phyloP scores from a whole-genome alignment of 257 asterid species.

The Thymus quinquecostatus region DNA sequence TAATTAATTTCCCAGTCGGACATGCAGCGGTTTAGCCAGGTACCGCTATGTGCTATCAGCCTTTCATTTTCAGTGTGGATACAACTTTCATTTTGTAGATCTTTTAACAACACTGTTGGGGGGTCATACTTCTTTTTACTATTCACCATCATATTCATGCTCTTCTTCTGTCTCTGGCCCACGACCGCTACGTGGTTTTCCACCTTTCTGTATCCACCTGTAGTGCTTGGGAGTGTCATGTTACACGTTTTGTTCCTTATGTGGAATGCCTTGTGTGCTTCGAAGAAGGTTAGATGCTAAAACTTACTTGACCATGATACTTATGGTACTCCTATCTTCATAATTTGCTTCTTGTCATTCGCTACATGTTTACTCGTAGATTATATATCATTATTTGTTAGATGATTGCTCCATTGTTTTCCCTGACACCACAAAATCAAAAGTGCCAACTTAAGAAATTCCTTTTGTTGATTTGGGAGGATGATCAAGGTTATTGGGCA shows the following conservation, averaged over 20 bases:
- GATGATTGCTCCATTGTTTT: neutral
- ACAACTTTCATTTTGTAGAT: neutral
- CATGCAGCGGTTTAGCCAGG: neutral
- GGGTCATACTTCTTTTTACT: conserved; percentile 15
- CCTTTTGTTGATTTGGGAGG: conserved; percentile 12
- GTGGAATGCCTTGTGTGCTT: too few species aligned
- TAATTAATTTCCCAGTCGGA: conserved; percentile 2
- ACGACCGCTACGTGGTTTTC: neutral
- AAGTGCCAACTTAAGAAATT: conserved; percentile 3
- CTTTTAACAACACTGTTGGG: neutral
- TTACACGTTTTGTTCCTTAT: too few species aligned
- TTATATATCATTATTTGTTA: neutral
- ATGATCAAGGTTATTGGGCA: neutral
- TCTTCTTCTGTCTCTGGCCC: conserved; percentile 17
- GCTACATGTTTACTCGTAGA: conserved; percentile 8
- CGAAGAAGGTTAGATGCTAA: too few species aligned
- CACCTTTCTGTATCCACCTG: neutral
- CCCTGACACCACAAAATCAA: neutral
- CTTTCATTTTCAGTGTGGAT: neutral
- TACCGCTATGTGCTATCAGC: conserved; percentile 4
- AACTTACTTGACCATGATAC: neutral
- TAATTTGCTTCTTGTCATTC: neutral
- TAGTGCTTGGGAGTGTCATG: neutral
- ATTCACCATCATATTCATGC: neutral
- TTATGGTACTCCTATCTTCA: neutral